A percentile compares a stretch with the other conserved stretches of the same genome.
phyloP scores from a whole-genome alignment of 495 filamentous ascomycete species.

The Trichocladium uniseriatum region DNA sequence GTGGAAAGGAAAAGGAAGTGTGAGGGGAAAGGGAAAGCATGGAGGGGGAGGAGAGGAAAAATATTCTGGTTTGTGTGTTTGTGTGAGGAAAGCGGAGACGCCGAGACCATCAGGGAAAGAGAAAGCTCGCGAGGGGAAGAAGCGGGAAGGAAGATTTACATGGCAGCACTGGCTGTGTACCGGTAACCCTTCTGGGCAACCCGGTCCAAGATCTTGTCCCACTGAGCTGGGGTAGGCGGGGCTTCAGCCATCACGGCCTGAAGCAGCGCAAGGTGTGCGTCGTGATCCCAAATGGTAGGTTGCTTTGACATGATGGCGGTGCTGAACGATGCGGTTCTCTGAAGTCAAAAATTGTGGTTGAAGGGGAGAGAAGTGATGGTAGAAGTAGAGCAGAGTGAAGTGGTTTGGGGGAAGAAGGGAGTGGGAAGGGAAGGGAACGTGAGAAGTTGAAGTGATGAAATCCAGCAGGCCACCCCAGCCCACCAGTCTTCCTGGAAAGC shows the following conservation, averaged over 20 bases:
- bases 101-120: not conserved
- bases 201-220: constrained; percentile 15
- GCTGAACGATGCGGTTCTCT: no score
- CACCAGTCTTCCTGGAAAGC: not conserved
- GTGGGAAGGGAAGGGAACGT: not conserved
- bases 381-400: not conserved
- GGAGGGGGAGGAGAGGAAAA: not conserved
- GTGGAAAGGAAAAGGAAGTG: not conserved
- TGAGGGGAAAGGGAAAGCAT: not conserved
- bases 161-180: constrained; percentile 22
- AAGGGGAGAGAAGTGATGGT: not conserved
- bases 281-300: constrained; percentile 25
- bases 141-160: constrained; percentile 15
- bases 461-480: no score
- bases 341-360: no score
- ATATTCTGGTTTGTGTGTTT: not conserved
- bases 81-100: not conserved
- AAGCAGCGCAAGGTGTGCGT: constrained; percentile 26
- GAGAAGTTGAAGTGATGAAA: not conserved
- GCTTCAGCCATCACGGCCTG: constrained; percentile 21
- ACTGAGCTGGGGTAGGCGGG: constrained; percentile 12
- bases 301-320: constrained; percentile 14
- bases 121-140: not conserved
- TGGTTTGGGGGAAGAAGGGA: not conserved
- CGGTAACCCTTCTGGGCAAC: constrained; percentile 18